A percentile compares a stretch with the other conserved stretches of the same genome.
Evolutionary conservation across 75 land plant genomes (phyloP).

Genomic region (Sequoiadendron giganteum): DNA sequence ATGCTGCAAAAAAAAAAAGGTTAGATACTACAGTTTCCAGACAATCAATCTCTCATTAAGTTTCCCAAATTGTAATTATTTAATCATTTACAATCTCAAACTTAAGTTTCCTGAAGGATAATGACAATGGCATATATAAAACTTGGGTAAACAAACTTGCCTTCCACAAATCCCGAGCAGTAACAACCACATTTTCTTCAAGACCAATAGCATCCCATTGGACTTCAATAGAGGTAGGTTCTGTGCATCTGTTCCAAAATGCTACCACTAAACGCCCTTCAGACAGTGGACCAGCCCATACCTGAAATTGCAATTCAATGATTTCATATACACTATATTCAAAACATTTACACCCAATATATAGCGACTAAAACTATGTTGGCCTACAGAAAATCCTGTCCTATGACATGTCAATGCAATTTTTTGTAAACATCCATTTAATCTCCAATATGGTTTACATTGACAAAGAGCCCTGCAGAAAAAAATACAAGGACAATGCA

Average conservation of each 20-base stretch:
- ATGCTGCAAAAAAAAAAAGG: conserved; percentile 46
- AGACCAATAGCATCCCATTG: conserved; percentile 70
- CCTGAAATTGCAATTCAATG: conserved; percentile 30
- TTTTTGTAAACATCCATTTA: neutral
- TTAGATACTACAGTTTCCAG: neutral
- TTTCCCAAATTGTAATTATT: neutral
- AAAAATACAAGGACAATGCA: neutral
- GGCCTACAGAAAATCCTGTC: neutral
- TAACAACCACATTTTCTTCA: conserved; percentile 31
- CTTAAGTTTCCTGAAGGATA: neutral
- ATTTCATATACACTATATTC: neutral
- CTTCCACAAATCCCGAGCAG: conserved; percentile 86
- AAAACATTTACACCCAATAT: neutral
- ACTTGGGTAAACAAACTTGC: conserved; percentile 19
- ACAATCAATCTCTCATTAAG: neutral
- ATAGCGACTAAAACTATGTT: neutral
- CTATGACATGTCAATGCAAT: neutral
- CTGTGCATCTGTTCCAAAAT: conserved; percentile 77
- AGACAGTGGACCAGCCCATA: conserved; percentile 93
- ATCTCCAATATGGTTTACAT: neutral
- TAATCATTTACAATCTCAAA: neutral
- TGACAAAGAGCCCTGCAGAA: neutral
- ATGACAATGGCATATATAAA: neutral
- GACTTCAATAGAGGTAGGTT: conserved; percentile 46
- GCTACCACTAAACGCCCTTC: conserved; percentile 60